Base-by-base conservation (phyloP, 768 basidiomycete genomes). In the Hypsizygus marmoreus region DNA sequence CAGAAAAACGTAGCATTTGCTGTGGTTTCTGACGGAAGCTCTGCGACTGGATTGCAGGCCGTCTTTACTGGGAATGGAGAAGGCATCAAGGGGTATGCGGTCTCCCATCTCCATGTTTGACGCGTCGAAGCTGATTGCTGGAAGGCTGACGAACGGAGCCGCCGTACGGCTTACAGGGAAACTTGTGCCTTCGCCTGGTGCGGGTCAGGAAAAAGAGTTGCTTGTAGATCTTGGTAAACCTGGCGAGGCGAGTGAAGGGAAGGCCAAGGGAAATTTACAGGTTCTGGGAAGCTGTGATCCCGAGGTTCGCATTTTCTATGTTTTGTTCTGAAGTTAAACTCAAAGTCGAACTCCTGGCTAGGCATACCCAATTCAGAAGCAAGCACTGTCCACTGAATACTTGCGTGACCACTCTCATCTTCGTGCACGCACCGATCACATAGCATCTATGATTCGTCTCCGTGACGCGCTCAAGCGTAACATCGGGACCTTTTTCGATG, bases 291-390 rank as follows among this genome's bases (percentile, higher is more conserved):
- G 66, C 29, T 79, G 76, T 56, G 73, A 78, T 57, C 71, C 74
- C 10, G 70, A 74, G 40, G 75, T 76, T 14, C 22, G 66, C 35
- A 23, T 36, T 24, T 30, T 25, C 31, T 38, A 14, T 24, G 12
- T 20, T 33, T 28, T 29, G 16, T 14, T 34, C 20, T 25, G 19
- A 28, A 19, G 17, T 25, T 17, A n/a, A 28, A 2, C 4, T 38
- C 14, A 39, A 25, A 22, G 14, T 22, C 30, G 37, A 31, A 5
- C 16, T 32, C 28, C 35, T 47, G 36, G 49, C 14, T 43, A 93
- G 93, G 69, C 68, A 35, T 97, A 95, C 65, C 93, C 93, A 0
- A 92, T 97, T 40, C 95, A 95, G 66, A 97, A 97, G 63, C 84
- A 97, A 65, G 66, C 82, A 22, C 75, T 92, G 9, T 81, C 89